Conservation (phyloP, 1,139 yeast genomes). For the Ashbya aceris region DNA sequence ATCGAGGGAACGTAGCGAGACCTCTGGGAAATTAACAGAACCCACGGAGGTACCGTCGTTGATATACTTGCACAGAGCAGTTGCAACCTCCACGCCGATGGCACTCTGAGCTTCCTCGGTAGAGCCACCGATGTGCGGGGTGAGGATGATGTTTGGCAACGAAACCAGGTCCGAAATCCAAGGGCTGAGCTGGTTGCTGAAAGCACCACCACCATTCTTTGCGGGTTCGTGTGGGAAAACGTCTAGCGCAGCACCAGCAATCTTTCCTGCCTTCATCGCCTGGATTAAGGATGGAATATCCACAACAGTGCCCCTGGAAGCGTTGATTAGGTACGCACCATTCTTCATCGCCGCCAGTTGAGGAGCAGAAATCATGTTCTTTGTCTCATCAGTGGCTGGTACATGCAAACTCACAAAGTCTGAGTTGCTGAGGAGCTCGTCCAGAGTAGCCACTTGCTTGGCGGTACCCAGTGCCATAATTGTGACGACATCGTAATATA, state of each 20-base stretch:
- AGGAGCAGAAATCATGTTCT: slow-evolving; percentile 78
- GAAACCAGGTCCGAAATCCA: slow-evolving; percentile 82
- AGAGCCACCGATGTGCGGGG: slow-evolving; percentile 99
- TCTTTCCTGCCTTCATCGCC: slow-evolving; percentile 86
- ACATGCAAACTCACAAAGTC: slow-evolving; percentile 93
- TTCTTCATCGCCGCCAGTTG: slow-evolving; percentile 95
- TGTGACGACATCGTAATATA: slow-evolving; percentile 84
- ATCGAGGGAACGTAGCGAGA: slow-evolving; percentile 78
- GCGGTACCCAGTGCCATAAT: slow-evolving; percentile 98
- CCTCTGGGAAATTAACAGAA: slow-evolving; percentile 99
- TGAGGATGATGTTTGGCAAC: slow-evolving; percentile 78
- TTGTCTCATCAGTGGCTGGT: slow-evolving; percentile 90
- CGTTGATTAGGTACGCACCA: slow-evolving; percentile 89
- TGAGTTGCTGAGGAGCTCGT: slow-evolving; percentile 69
- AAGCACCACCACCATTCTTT: slow-evolving; percentile 81
- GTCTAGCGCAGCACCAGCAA: slow-evolving; percentile 97
- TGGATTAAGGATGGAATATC: slow-evolving; percentile 89
- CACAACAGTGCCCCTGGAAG: slow-evolving; percentile 95
- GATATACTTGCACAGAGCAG: slow-evolving; percentile 78
- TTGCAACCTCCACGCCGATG: slow-evolving; percentile 90
- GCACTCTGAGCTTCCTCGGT: slow-evolving; percentile 99
- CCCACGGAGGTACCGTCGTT: slow-evolving; percentile 96
- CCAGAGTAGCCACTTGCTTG: slow-evolving; percentile 77
- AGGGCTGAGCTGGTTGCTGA: slow-evolving; percentile 58
- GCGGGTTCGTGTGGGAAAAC: slow-evolving; percentile 98